Evolutionary conservation across 2,329 filamentous ascomycete species (phyloP).

Genomic region (Paecilomyces sp.): DNA sequence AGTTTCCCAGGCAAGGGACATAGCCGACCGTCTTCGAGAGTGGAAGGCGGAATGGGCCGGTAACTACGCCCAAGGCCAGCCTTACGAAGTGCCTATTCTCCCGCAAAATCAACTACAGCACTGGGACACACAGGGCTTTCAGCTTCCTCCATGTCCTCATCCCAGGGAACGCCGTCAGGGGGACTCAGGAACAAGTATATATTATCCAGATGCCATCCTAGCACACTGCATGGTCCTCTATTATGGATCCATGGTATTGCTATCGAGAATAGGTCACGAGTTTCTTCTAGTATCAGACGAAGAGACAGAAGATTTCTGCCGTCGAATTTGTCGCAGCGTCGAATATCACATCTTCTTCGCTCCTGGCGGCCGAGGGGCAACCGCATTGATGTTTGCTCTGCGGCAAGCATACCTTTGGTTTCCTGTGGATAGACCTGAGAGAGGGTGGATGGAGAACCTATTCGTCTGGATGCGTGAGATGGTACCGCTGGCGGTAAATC

Average conservation of each 20-base stretch:
- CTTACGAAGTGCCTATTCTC: background rate
- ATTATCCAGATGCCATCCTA: background rate
- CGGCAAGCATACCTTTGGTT: background rate
- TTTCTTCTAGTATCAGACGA: background rate
- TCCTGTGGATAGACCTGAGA: background rate
- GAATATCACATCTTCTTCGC: conserved; percentile 2
- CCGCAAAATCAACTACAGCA: background rate
- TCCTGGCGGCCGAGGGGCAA: background rate
- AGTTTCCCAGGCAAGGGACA: background rate
- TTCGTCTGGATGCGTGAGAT: background rate
- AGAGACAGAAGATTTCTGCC: background rate
- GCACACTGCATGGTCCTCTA: background rate
- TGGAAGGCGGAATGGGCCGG: background rate
- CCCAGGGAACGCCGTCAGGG: background rate
- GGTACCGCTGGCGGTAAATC: background rate
- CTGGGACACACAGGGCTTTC: background rate
- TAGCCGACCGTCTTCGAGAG: background rate
- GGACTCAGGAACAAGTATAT: background rate
- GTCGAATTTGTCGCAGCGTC: background rate
- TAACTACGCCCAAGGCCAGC: background rate
- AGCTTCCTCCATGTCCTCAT: background rate
- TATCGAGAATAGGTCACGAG: background rate
- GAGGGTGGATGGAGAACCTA: background rate
- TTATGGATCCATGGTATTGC: background rate
- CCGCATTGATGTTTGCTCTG: background rate